phyloP scores from a whole-genome alignment of 176 grass and related monocot species.

The Avena atlantica region DNA sequence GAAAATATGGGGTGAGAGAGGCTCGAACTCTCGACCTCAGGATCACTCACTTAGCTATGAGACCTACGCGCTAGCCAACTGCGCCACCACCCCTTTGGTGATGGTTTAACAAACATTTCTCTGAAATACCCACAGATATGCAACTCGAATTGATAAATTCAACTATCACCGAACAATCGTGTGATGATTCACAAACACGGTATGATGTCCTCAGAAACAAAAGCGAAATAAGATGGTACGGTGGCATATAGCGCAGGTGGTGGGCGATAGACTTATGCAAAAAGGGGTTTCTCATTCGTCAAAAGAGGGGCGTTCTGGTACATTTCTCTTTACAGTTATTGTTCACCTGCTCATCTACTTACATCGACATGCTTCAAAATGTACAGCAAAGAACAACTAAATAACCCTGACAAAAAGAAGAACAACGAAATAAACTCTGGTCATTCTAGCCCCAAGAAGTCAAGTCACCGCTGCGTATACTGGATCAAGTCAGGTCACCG shows the following conservation, averaged over 20 bases:
- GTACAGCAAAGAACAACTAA: conserved; percentile 43
- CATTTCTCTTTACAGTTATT: conserved; percentile 49
- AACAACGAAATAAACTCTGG: conserved; percentile 24
- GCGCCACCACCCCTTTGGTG: conserved; percentile 51
- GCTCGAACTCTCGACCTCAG: conserved; percentile 85
- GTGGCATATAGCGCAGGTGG: background rate
- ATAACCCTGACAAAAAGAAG: background rate
- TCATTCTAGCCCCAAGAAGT: conserved; percentile 50
- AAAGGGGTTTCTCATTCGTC: conserved; percentile 37
- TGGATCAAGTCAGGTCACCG: conserved; percentile 44
- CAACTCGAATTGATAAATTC: background rate
- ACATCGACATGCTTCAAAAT: conserved; percentile 52
- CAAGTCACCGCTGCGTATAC: conserved; percentile 35
- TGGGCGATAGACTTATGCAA: background rate
- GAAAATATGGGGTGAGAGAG: conserved; percentile 57
- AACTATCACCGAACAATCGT: background rate
- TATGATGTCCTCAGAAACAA: background rate
- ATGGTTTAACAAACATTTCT: accelerated
- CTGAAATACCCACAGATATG: background rate
- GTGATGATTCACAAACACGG: background rate
- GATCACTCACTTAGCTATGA: conserved; percentile 59
- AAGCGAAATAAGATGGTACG: background rate
- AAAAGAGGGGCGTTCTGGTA: background rate
- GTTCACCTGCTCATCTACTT: conserved; percentile 46
- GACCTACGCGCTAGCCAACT: conserved; percentile 53